phyloP scores from a whole-genome alignment of 148 eudicot species.

The Fagopyrum homotropicum region DNA sequence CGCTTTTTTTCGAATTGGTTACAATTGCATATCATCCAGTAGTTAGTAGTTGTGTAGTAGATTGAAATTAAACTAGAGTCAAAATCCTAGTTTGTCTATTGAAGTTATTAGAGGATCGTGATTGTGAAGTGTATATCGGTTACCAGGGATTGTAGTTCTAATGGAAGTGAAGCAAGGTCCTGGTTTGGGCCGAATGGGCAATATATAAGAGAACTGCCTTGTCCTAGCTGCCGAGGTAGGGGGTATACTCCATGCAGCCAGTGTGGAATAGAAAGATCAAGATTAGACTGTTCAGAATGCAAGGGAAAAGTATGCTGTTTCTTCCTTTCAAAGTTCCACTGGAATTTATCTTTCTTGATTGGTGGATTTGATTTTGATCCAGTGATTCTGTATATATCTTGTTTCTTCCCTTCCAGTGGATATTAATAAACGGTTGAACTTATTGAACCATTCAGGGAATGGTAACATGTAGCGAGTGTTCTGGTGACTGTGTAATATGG shows the following conservation, averaged over 20 bases:
- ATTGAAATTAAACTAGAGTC: too few species aligned
- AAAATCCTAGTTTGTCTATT: too few species aligned
- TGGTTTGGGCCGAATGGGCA: conserved; percentile 99
- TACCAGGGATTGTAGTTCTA: conserved; percentile 45
- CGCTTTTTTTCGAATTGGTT: background rate
- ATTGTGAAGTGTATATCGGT: background rate
- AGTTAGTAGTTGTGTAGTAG: too few species aligned
- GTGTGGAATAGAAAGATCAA: conserved; percentile 86
- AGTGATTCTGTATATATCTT: background rate
- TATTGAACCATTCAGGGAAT: conserved; percentile 46
- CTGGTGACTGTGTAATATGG: conserved; percentile 95
- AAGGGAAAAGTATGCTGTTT: conserved; percentile 60
- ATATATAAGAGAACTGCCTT: conserved; percentile 87
- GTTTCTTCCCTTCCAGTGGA: background rate
- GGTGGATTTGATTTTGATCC: background rate
- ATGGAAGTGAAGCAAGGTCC: conserved; percentile 53
- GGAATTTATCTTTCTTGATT: background rate
- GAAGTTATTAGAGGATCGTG: background rate
- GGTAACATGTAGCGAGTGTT: conserved; percentile 63
- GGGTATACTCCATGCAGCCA: conserved; percentile 80
- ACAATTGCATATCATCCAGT: too few species aligned
- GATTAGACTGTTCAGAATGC: conserved; percentile 73
- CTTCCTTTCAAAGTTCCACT: background rate
- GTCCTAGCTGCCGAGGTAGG: conserved; percentile 96
- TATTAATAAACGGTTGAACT: background rate